Evolutionary conservation across 371 early-diverging fungal genomes (phyloP).

Genomic region (Zychaea mexicana): DNA sequence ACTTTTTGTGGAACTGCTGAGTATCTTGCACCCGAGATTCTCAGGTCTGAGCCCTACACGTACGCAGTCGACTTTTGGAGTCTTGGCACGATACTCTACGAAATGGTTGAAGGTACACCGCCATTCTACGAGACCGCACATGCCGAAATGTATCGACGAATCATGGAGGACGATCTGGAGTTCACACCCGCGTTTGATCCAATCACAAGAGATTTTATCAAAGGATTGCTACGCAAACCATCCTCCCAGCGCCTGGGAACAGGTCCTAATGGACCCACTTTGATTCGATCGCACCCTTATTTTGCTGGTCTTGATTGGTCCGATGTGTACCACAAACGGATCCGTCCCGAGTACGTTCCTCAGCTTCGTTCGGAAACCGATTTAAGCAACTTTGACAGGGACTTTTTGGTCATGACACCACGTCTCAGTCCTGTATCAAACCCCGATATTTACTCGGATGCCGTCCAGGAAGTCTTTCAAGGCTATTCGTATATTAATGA

Average conservation of each 20-base stretch:
- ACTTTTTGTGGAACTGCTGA: conserved; percentile 98
- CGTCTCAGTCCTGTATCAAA: conserved; percentile 37
- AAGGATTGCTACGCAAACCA: conserved; percentile 68
- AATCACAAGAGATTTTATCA: conserved; percentile 59
- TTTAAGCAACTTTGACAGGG: conserved; percentile 62
- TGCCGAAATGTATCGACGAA: conserved; percentile 80
- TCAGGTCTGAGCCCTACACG: conserved; percentile 79
- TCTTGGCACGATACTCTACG: conserved; percentile 92
- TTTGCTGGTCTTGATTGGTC: conserved; percentile 73
- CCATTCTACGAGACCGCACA: conserved; percentile 83
- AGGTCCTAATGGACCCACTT: conserved; percentile 61
- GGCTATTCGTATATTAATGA: conserved; percentile 57
- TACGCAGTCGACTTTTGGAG: conserved; percentile 97
- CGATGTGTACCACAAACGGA: conserved; percentile 67
- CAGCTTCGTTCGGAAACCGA: conserved; percentile 49
- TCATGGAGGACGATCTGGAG: conserved; percentile 74
- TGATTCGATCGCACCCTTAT: conserved; percentile 70
- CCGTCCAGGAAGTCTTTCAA: conserved; percentile 55
- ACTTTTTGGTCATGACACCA: conserved; percentile 49
- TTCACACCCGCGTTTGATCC: conserved; percentile 70
- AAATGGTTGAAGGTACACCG: conserved; percentile 75
- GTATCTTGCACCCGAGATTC: conserved; percentile 90
- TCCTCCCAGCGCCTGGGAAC: conserved; percentile 66
- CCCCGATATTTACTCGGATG: conserved; percentile 43
- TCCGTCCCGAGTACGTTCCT: conserved; percentile 64